phyloP scores from a whole-genome alignment of 2,329 filamentous ascomycete genomes.

The Fusarium palustre region DNA sequence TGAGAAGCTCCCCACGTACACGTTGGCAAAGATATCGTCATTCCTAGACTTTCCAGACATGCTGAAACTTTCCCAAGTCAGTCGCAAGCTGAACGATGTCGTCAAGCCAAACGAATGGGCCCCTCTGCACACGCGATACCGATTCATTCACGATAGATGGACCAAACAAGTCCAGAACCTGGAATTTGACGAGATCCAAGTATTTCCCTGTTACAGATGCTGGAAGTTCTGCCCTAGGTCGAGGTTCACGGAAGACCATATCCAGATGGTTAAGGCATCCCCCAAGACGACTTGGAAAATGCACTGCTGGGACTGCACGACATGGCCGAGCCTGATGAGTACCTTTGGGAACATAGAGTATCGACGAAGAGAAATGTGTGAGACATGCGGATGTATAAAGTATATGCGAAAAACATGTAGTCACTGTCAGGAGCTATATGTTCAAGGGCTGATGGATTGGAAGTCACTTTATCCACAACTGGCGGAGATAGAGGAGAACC shows the following conservation, averaged over 20 bases:
- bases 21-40: slow-evolving; percentile 22
- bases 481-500: neutral
- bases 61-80: slow-evolving; percentile 9
- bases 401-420: slow-evolving; percentile 18
- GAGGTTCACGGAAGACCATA: slow-evolving; percentile 18
- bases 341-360: slow-evolving; percentile 12
- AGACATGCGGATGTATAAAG: slow-evolving; percentile 32
- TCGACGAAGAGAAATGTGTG: slow-evolving; percentile 24
- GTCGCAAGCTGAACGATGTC: slow-evolving; percentile 5
- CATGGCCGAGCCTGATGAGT: neutral
- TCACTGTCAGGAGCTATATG: slow-evolving; percentile 37
- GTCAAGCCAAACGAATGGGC: slow-evolving; percentile 27
- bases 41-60: slow-evolving; percentile 22
- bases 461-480: neutral
- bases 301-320: slow-evolving; percentile 21
- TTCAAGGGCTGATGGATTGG: slow-evolving; percentile 15
- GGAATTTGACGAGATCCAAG: neutral
- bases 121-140: slow-evolving; percentile 26
- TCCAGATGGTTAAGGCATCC: neutral
- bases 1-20: slow-evolving; percentile 22
- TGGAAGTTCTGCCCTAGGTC: slow-evolving; percentile 5
- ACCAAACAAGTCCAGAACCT: neutral
- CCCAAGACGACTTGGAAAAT: slow-evolving; percentile 31
- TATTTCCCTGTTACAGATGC: slow-evolving; percentile 37
- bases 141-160: slow-evolving; percentile 28